These are phyloP conservation scores for Epithele typhae DNA, from an alignment of 768 basidiomycete genomes.

Conservation along the genomic window DNA sequence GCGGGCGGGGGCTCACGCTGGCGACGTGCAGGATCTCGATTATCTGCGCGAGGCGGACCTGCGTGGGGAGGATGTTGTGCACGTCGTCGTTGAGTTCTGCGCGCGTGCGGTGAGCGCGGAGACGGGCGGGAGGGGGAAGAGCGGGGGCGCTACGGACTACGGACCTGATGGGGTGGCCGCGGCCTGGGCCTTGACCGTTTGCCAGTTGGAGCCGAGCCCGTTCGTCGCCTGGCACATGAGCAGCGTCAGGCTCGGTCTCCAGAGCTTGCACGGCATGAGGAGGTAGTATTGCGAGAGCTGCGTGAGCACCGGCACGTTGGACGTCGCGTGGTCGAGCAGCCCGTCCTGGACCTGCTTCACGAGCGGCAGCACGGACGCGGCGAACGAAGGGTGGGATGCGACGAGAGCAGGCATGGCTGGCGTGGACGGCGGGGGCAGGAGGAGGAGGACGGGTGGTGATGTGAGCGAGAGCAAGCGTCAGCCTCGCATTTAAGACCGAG, in stretches of 20 bases:
- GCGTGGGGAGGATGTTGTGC: background rate
- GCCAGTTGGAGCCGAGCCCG: background rate
- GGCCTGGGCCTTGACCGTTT: no score
- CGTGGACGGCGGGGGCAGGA: no score
- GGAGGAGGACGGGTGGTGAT: no score
- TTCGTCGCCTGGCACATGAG: constrained; percentile 1
- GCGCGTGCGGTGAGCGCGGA: no score
- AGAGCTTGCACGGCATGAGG: background rate
- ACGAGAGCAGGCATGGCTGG: no score
- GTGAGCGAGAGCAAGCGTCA: no score
- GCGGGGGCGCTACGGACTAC: background rate
- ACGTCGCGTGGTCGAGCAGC: background rate
- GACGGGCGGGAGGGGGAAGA: no score
- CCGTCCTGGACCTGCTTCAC: background rate
- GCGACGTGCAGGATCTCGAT: constrained; percentile 1
- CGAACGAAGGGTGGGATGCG: background rate
- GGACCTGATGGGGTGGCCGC: background rate
- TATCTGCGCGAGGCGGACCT: background rate
- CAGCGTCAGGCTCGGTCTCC: background rate
- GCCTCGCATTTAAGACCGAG: no score
- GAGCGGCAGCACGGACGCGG: background rate
- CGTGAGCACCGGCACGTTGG: background rate
- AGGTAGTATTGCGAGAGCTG: background rate
- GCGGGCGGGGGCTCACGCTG: background rate
- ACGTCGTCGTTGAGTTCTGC: background rate